Evolutionary conservation across 352 stramenopile genomes (phyloP), one percentile per base, ranked within the genome.

Genomic region (Thalassiosira hispida): DNA sequence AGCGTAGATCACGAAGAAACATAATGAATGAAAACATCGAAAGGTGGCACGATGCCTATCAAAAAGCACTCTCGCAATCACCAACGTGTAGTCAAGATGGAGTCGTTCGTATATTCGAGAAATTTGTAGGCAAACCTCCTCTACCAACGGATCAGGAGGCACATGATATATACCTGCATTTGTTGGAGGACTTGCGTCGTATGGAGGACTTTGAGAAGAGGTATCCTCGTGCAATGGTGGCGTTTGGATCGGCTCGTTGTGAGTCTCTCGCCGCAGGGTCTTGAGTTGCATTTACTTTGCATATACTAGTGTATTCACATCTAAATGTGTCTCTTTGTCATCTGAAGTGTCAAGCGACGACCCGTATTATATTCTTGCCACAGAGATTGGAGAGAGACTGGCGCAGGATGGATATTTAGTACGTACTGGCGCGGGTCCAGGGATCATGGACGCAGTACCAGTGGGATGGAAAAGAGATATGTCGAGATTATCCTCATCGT

Each of bases 361-460:
- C 59, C 61, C 49, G 22, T 74, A 60, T 57, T 79, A 79, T 55
- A 20, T 25, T 23, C 31, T 79, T 23, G 71, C 71, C 2, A 46
- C 7, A 8, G 33, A 74, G 22, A 29, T 79, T 27, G 71, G 71
- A 27, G 52, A 60, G 38, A 66, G 23, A 11, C 47, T 79, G 38
- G 71, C 61, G 3, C 29, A 11, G 5, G 55, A 57, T 29, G 71
- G 71, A n/a, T 68, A 29, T 57, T 46, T 68, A 16, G 62, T 79
- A 25, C 11, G 71, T 12, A 79, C 71, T 40, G 71, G 71, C 20
- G 71, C 51, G 6, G 67, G 67, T 40, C 53, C 55, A 23, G 53
- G 35, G 9, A 79, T 73, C 25, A 79, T 79, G 71, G 71, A 79
- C 46, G 71, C 71, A 6, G 71, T 79, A 7, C 71, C 71, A 16